Conservation (phyloP, 140 eudicot species). For the Stevia rebaudiana region DNA sequence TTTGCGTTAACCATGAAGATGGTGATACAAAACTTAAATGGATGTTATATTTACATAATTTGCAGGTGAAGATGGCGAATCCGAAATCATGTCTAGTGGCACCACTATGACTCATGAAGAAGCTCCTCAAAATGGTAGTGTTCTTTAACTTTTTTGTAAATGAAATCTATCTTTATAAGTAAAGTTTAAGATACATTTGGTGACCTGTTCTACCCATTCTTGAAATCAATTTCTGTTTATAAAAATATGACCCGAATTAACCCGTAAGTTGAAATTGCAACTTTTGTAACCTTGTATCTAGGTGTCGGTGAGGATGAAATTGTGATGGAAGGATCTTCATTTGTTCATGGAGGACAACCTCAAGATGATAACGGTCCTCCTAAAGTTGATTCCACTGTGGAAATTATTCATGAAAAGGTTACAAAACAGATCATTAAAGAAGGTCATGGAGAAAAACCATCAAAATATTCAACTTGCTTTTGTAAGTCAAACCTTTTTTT, state of each 20-base stretch:
- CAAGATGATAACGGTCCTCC: constrained; percentile 79
- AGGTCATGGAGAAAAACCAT: constrained; percentile 95
- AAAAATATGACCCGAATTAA: background rate
- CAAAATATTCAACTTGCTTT: constrained; percentile 93
- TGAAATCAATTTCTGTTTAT: background rate
- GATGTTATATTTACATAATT: no score
- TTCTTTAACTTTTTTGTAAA: background rate
- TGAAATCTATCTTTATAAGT: background rate
- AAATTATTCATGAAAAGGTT: constrained; percentile 85
- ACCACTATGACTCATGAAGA: constrained; percentile 14
- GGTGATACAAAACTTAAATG: no score
- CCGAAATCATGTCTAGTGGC: constrained; percentile 18
- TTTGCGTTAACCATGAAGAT: no score
- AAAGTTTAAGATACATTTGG: background rate
- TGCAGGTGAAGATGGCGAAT: constrained; percentile 32
- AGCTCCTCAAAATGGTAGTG: constrained; percentile 20
- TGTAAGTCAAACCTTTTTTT: constrained; percentile 44
- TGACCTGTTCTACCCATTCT: background rate
- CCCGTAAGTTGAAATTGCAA: background rate
- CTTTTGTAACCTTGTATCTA: constrained; percentile 21
- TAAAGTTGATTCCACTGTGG: constrained; percentile 54
- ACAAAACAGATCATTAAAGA: constrained; percentile 83
- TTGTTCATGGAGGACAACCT: constrained; percentile 68
- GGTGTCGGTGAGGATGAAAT: constrained; percentile 59
- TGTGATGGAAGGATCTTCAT: constrained; percentile 58